Conservation (phyloP, 768 basidiomycete genomes). For the Boletus speciosus region DNA sequence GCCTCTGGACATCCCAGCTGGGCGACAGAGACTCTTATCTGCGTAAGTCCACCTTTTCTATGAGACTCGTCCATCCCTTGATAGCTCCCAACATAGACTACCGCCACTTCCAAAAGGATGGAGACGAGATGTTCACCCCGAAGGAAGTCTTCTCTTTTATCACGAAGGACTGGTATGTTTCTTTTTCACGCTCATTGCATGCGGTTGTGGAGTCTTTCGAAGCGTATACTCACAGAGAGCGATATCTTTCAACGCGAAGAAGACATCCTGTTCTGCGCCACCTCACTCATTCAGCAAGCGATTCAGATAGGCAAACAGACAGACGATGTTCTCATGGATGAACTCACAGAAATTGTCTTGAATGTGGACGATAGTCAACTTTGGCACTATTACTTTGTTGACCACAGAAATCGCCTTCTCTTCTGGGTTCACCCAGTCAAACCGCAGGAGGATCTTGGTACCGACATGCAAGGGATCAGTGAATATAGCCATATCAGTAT, state of each 20-base stretch:
- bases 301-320: neutral
- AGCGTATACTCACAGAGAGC: constrained; percentile 7
- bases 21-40: constrained; percentile 5
- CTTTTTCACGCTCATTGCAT: neutral
- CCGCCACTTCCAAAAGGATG: neutral
- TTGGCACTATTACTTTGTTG: constrained; percentile 17
- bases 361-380: neutral
- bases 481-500: constrained; percentile 12
- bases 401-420: constrained; percentile 13
- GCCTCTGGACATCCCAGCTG: neutral
- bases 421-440: constrained; percentile 13
- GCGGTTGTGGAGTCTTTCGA: neutral
- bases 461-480: constrained; percentile 5
- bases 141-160: constrained; percentile 11
- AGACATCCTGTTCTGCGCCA: neutral
- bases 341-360: constrained; percentile 9
- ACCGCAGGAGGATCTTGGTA: neutral
- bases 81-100: neutral
- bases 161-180: constrained; percentile 10
- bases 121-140: constrained; percentile 15
- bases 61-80: too few species aligned
- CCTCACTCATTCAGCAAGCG: constrained; percentile 6
- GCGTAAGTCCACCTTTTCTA: constrained; percentile 1
- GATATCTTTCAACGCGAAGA: neutral
- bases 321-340: neutral